phyloP scores from a whole-genome alignment of 306 rosid species.

The Arachis hypogaea region DNA sequence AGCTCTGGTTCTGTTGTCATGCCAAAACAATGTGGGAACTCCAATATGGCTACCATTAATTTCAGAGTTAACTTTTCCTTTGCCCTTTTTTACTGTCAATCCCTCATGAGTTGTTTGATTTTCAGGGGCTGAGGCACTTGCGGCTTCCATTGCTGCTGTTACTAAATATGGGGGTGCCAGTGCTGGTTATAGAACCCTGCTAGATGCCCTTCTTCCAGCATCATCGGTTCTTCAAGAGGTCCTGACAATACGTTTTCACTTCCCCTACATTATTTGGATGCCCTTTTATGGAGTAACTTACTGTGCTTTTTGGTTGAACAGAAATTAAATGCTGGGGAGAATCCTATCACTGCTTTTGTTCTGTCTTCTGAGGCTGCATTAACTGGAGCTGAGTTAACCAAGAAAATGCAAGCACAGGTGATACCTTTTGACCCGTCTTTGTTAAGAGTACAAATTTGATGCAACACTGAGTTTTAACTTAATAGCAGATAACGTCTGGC shows the following conservation, averaged over 20 bases:
- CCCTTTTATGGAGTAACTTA: slow-evolving; percentile 34
- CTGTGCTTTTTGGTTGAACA: slow-evolving; percentile 42
- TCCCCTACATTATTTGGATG: slow-evolving; percentile 30
- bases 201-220: slow-evolving; percentile 96
- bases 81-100: slow-evolving; percentile 11
- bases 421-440: slow-evolving; percentile 3
- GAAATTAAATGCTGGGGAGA: slow-evolving; percentile 80
- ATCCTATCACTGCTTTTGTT: slow-evolving; percentile 76
- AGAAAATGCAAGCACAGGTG: slow-evolving; percentile 87
- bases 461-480: background rate
- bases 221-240: slow-evolving; percentile 78
- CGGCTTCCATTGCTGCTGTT: slow-evolving; percentile 79
- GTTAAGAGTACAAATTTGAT: slow-evolving; percentile 18
- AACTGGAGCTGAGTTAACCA: slow-evolving; percentile 88
- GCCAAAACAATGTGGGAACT: slow-evolving; percentile 68
- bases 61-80: background rate
- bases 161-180: slow-evolving; percentile 93
- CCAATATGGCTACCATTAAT: slow-evolving; percentile 26
- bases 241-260: slow-evolving; percentile 21
- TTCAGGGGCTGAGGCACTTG: slow-evolving; percentile 88
- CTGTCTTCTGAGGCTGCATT: slow-evolving; percentile 83
- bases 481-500: background rate
- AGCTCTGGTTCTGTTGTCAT: slow-evolving; percentile 51
- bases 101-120: slow-evolving; percentile 44
- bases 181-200: slow-evolving; percentile 91